Percentiles rank a stretch among this genome's conserved stretches.
Conservation (phyloP, 257 asterid species). For the Solanum pinnatisectum region DNA sequence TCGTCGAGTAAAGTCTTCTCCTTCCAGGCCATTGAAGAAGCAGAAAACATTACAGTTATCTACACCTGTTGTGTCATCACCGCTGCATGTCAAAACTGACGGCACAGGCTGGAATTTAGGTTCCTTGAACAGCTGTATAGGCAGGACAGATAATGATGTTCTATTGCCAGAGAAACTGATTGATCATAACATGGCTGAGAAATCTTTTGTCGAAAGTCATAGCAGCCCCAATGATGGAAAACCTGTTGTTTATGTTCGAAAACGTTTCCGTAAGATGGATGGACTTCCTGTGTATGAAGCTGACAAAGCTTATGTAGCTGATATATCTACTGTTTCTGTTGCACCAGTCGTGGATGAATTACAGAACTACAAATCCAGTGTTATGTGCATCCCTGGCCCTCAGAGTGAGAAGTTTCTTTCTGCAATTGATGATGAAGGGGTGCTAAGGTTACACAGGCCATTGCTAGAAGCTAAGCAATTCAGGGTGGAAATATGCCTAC, state of each 20-base stretch:
- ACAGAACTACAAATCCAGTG: constrained; percentile 9
- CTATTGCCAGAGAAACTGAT: constrained; percentile 22
- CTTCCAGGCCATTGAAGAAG: constrained; percentile 43
- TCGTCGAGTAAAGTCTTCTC: constrained; percentile 56
- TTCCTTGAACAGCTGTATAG: constrained; percentile 19
- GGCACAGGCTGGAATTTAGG: constrained; percentile 18
- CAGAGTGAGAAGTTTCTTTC: constrained; percentile 20
- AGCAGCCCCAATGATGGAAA: constrained; percentile 20
- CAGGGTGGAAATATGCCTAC: constrained; percentile 33
- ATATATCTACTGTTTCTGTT: constrained; percentile 5
- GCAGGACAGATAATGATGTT: constrained; percentile 21
- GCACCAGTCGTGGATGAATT: constrained; percentile 8
- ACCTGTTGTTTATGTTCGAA: constrained; percentile 63
- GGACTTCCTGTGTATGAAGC: constrained; percentile 20
- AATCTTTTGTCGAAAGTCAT: constrained; percentile 23
- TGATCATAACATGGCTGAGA: constrained; percentile 19
- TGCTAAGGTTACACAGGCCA: constrained; percentile 25
- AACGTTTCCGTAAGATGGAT: constrained; percentile 31
- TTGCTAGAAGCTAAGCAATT: constrained; percentile 27
- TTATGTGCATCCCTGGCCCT: neutral
- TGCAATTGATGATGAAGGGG: constrained; percentile 38
- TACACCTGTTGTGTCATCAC: constrained; percentile 24
- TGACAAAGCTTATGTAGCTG: constrained; percentile 25
- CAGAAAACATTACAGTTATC: constrained; percentile 31
- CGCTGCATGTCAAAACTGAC: constrained; percentile 28